Base-by-base conservation (phyloP, 2,329 filamentous ascomycete genomes). In the Penicillium vulpinum region DNA sequence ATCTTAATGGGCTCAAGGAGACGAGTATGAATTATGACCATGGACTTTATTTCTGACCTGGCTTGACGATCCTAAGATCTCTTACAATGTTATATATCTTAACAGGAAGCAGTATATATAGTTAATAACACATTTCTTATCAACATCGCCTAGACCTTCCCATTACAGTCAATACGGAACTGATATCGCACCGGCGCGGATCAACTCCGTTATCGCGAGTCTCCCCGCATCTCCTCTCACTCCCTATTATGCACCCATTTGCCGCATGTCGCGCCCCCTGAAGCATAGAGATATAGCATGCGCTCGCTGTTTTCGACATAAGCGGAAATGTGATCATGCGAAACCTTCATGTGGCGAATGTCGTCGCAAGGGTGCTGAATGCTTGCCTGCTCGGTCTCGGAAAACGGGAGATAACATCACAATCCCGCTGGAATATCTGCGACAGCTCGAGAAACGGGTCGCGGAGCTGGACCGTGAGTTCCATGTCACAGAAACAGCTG, bases 291-390 rank as follows among this genome's bases (percentile, higher is more conserved):
- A 65, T 29, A 62, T 67, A 49, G 67, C 67, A 47, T 69, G 66
- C 44, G 61, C 64, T 48, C 67, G 67, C 48, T 69, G 66, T 49
- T 69, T 69, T 45, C 67, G 61, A n/a, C 53, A 69, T 21, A 69
- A 69, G 54, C 64, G 67, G 21, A 69, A 64, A 62, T 69, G 67
- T 59, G 67, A 69, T 48, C 67, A 69, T 58, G 62, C 43, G 18
- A 69, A 68, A 48, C 67, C 67, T 28, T 63, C 54, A n/a, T 69
- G 67, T 55, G 66, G 67, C 39, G 67, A 69, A 58, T 69, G 67
- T 54, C 58, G 55, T 16, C 66, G 66, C 21, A 66, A 68, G 59
- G 63, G 64, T 9, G 65, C 66, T 6, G 67, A 69, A 53, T 69
- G 66, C 55, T 53, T 69, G 13, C 67, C 67, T 16, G 64, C 62